phyloP scores from a whole-genome alignment of 768 basidiomycete genomes.

The Pleurotus tuber-regium region DNA sequence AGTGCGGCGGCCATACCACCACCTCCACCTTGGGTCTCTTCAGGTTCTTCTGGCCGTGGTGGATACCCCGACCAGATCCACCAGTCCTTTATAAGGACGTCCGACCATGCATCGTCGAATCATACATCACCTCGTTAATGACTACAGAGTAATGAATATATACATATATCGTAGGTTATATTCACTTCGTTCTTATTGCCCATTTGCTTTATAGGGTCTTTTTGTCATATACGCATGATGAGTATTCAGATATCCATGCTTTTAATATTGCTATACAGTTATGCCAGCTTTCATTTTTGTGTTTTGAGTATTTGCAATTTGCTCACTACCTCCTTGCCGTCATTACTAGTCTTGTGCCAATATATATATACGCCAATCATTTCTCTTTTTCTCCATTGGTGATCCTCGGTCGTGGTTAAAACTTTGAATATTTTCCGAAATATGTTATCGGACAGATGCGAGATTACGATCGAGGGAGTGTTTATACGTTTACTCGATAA shows the following conservation, averaged over 20 bases:
- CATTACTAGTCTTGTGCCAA: not conserved
- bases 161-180: not conserved
- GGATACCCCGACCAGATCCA: constrained; percentile 32
- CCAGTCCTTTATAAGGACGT: constrained; percentile 47
- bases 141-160: not conserved
- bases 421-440: too few relatives aligned
- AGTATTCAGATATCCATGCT: not conserved
- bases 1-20: constrained; percentile 14
- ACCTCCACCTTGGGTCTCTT: constrained; percentile 20
- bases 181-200: not conserved
- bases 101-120: constrained; percentile 24
- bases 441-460: too few relatives aligned
- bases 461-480: too few relatives aligned
- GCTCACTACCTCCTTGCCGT: not conserved
- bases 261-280: not conserved
- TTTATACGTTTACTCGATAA: too few relatives aligned
- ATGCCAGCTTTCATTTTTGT: not conserved
- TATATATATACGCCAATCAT: too few relatives aligned
- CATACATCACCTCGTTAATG: constrained; percentile 23
- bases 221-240: not conserved
- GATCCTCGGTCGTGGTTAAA: too few relatives aligned
- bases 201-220: not conserved
- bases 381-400: too few relatives aligned
- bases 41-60: constrained; percentile 21
- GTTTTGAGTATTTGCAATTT: not conserved